These are phyloP conservation scores for Erodium trifolium DNA, from an alignment of 441 rosid genomes.

Conservation along the genomic window DNA sequence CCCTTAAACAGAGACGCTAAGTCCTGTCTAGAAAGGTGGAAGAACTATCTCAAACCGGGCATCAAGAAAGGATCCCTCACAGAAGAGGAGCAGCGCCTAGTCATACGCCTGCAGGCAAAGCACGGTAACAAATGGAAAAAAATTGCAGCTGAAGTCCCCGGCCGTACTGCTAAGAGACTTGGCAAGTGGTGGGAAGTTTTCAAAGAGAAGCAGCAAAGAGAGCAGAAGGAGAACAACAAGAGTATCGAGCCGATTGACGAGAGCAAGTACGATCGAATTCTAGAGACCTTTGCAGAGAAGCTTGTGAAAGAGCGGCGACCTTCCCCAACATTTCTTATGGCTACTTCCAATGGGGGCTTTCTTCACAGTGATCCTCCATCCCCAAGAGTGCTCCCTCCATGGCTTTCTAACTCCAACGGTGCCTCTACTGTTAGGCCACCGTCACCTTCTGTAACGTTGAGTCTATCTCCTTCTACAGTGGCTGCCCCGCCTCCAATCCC, in stretches of 20 bases:
- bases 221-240: slow-evolving; percentile 69
- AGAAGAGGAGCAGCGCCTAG: slow-evolving; percentile 87
- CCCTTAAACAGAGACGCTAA: slow-evolving; percentile 84
- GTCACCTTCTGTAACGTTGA: slow-evolving; percentile 81
- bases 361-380: slow-evolving; percentile 40
- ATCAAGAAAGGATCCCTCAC: slow-evolving; percentile 95
- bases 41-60: slow-evolving; percentile 93
- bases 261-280: slow-evolving; percentile 82
- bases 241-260: slow-evolving; percentile 73
- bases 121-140: slow-evolving; percentile 99
- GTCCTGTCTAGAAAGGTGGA: slow-evolving; percentile 94
- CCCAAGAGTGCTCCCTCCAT: slow-evolving; percentile 60
- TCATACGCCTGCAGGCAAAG: slow-evolving; percentile 79
- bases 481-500: slow-evolving; percentile 69
- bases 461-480: slow-evolving; percentile 68
- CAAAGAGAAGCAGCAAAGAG: slow-evolving; percentile 90
- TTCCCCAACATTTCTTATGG: slow-evolving; percentile 52
- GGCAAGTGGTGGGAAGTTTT: slow-evolving; percentile 99
- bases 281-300: slow-evolving; percentile 93
- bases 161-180: slow-evolving; percentile 81
- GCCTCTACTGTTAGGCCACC: slow-evolving; percentile 38
- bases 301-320: slow-evolving; percentile 63
- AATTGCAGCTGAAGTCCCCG: slow-evolving; percentile 93
- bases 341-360: slow-evolving; percentile 63
- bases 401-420: slow-evolving; percentile 77